Base-by-base conservation (phyloP, 2,329 filamentous ascomycete species). In the Aspergillus oerlinghausenensis region DNA sequence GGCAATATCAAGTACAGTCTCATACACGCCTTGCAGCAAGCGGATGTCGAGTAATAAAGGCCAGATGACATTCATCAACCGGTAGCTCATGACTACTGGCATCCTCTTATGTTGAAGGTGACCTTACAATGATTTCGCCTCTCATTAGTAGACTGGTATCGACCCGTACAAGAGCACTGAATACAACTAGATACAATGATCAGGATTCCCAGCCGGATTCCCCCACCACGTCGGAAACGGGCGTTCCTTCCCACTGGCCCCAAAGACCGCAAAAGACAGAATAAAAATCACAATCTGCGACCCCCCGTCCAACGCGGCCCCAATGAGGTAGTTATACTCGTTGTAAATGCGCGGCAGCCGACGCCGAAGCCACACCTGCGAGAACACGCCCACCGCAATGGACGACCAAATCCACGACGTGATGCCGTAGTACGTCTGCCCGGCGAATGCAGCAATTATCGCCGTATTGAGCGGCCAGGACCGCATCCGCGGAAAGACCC, bases 261-360 rank as follows among this genome's bases (percentile, higher is more conserved):
- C 79, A 47, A 77, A 73, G 1, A 81, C 73, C 0, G 73, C 73
- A 65, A 79, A 78, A 0, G 73, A 74, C 2, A 77, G 56, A 28
- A 79, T 70, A 45, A 79, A 78, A 11, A 78, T 67, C 5, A 75
- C 64, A 0, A 74, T 69, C 49, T 75, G 68, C 52, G 73, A 72
- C 1, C 73, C 76, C 3, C 76, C 76, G 49, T 75, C 73, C 40
- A 77, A 64, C 2, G 73, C 76, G 1, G 73, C 76, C 0, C 70
- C 70, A 4, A 77, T 65, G 3, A 78, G 61, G 55, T 78, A 77
- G 50, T 75, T 75, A 56, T 76, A 78, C 53, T 75, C 69, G 45
- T 75, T 71, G 60, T 76, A 78, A 42, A 74, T 65, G 8, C 65
- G 49, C 0, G 76, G 72, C 7, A 67, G 61, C 28, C 69, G 68